Percentiles rank a stretch among this genome's conserved stretches.
Evolutionary conservation across 306 rosid species (phyloP).

Genomic region (Glycyrrhiza uralensis): DNA sequence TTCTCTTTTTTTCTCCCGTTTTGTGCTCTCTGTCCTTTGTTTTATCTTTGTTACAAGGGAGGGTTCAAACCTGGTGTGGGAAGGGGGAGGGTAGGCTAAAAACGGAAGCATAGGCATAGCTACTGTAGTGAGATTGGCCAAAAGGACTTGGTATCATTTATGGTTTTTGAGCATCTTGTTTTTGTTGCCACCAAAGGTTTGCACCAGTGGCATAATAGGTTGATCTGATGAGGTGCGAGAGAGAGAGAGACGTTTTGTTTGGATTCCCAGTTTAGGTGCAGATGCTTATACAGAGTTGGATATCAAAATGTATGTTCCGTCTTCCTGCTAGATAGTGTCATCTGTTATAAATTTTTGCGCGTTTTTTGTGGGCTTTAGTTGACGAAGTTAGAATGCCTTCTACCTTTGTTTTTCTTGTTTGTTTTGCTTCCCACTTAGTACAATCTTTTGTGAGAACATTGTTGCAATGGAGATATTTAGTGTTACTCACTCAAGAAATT

Average conservation of each 20-base stretch:
- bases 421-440: neutral
- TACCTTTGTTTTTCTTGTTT: neutral
- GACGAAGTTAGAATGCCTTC: neutral
- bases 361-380: neutral
- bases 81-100: neutral
- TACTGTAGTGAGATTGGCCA: neutral
- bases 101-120: conserved; percentile 4
- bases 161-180: conserved; percentile 1
- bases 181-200: neutral
- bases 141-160: conserved; percentile 1
- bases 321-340: neutral
- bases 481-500: conserved; percentile 8
- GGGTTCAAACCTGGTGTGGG: neutral
- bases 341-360: neutral
- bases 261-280: conserved; percentile 17
- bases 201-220: neutral
- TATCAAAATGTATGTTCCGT: neutral
- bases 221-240: neutral
- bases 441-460: conserved; percentile 3
- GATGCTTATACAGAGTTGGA: conserved; percentile 13
- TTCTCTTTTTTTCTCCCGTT: neutral
- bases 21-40: conserved; percentile 17
- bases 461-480: conserved; percentile 2
- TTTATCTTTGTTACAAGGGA: neutral
- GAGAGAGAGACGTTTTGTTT: neutral